Conservation (phyloP, 768 basidiomycete species). For the Wakefieldia striispora region DNA sequence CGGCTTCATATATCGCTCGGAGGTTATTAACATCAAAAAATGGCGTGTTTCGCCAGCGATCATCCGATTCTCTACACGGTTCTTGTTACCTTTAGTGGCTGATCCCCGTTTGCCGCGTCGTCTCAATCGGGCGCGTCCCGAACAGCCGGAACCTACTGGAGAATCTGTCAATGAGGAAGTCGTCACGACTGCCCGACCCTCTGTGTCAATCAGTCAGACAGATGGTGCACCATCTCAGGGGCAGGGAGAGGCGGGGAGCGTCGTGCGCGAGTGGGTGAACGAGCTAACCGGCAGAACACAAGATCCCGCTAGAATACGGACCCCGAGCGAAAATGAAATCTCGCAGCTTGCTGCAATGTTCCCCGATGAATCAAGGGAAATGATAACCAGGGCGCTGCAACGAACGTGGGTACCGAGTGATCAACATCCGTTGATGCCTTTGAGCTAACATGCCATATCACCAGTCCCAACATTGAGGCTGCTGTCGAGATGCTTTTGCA, state of each 20-base stretch:
- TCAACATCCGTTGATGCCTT: too few species aligned
- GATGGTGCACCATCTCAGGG: slow-evolving; percentile 19
- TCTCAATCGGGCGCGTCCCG: slow-evolving; percentile 74
- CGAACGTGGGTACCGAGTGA: slow-evolving; percentile 55
- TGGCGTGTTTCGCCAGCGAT: slow-evolving; percentile 71
- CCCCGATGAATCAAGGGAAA: slow-evolving; percentile 71
- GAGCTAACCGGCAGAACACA: slow-evolving; percentile 69
- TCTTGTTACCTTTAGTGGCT: slow-evolving; percentile 67
- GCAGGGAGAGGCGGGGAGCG: slow-evolving; percentile 34
- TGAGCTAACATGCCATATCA: slow-evolving; percentile 4
- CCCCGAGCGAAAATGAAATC: slow-evolving; percentile 76
- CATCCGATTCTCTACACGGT: slow-evolving; percentile 52
- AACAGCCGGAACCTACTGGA: slow-evolving; percentile 27
- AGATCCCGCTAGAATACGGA: slow-evolving; percentile 57
- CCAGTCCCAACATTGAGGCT: slow-evolving; percentile 72
- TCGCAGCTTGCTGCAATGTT: slow-evolving; percentile 77
- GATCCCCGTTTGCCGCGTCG: slow-evolving; percentile 61
- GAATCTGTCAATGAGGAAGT: slow-evolving; percentile 51
- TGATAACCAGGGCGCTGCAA: slow-evolving; percentile 74
- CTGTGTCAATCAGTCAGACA: slow-evolving; percentile 24
- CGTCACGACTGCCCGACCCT: slow-evolving; percentile 57
- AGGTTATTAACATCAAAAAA: slow-evolving; percentile 71
- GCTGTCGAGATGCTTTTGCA: slow-evolving; percentile 79
- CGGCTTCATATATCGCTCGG: slow-evolving; percentile 82
- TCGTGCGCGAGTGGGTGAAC: slow-evolving; percentile 77